A percentile compares a stretch with the other conserved stretches of the same genome.
Conservation (phyloP, 257 asterid species). For the Salvia splendens region DNA sequence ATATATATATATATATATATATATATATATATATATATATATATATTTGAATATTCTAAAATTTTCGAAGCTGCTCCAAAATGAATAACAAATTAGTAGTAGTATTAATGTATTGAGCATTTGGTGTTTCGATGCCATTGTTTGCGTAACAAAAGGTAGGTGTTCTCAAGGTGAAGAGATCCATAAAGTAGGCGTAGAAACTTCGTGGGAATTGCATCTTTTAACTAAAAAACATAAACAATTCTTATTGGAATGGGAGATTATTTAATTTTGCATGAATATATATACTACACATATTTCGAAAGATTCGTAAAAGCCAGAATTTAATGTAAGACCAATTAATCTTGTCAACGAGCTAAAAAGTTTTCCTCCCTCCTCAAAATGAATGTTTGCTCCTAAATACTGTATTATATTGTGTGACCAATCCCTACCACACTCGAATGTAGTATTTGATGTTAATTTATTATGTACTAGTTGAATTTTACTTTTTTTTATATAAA, state of each 20-base stretch:
- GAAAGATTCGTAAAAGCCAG: conserved; percentile 44
- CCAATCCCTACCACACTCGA: background rate
- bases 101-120: conserved; percentile 8
- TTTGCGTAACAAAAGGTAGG: conserved; percentile 32
- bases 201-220: conserved; percentile 53
- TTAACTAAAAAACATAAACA: conserved; percentile 32
- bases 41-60: too few species aligned
- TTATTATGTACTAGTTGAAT: too few species aligned
- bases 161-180: conserved; percentile 56
- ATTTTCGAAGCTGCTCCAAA: too few species aligned
- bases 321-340: conserved; percentile 33
- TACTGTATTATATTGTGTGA: conserved; percentile 1
- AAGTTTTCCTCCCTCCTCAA: conserved; percentile 11
- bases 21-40: too few species aligned
- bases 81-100: too few species aligned
- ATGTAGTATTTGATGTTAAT: too few species aligned
- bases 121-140: conserved; percentile 43
- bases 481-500: too few species aligned
- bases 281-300: conserved; percentile 22
- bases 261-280: conserved; percentile 25
- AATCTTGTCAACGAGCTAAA: conserved; percentile 25
- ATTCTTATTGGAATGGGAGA: conserved; percentile 28
- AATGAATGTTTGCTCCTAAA: conserved; percentile 37
- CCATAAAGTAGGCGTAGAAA: conserved; percentile 47
- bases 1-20: too few species aligned